Conservation (phyloP, 805 yeast species). For the Candida glaebosa region DNA sequence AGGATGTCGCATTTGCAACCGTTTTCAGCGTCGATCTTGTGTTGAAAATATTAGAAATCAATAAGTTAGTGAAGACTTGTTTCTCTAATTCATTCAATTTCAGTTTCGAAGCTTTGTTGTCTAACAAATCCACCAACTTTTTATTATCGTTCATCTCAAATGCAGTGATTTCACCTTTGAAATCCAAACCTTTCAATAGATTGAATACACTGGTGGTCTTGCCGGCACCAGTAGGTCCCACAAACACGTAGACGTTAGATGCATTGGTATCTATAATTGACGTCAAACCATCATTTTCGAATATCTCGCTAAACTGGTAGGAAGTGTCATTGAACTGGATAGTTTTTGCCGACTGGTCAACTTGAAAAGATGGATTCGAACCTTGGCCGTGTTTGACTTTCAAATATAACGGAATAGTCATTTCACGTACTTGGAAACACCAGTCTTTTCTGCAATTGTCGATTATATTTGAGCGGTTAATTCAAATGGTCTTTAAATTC, state of each 20-base stretch:
- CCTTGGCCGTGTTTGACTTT: constrained; percentile 18
- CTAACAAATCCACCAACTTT: constrained; percentile 23
- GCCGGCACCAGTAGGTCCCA: constrained; percentile 32
- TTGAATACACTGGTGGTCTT: constrained; percentile 26
- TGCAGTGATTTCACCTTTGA: constrained; percentile 17
- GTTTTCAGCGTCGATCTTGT: constrained; percentile 20
- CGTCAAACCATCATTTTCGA: constrained; percentile 6
- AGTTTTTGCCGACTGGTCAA: constrained; percentile 9
- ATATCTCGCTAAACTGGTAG: constrained; percentile 22
- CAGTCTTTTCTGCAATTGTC: neutral
- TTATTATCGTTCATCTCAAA: constrained; percentile 27
- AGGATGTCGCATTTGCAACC: constrained; percentile 16
- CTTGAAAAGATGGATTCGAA: constrained; percentile 9
- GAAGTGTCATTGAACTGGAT: constrained; percentile 17
- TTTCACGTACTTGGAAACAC: neutral
- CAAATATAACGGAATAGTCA: constrained; percentile 22
- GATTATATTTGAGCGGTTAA: neutral
- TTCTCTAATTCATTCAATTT: neutral
- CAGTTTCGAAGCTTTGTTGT: constrained; percentile 5
- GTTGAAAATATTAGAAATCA: constrained; percentile 14
- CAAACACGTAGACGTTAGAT: constrained; percentile 16
- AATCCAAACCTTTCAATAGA: constrained; percentile 13
- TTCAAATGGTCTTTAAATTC: neutral
- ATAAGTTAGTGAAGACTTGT: constrained; percentile 7
- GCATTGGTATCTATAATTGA: constrained; percentile 1